Evolutionary conservation across 306 rosid species (phyloP), one percentile per base, ranked within the genome.

Genomic region (Cicer bijugum): DNA sequence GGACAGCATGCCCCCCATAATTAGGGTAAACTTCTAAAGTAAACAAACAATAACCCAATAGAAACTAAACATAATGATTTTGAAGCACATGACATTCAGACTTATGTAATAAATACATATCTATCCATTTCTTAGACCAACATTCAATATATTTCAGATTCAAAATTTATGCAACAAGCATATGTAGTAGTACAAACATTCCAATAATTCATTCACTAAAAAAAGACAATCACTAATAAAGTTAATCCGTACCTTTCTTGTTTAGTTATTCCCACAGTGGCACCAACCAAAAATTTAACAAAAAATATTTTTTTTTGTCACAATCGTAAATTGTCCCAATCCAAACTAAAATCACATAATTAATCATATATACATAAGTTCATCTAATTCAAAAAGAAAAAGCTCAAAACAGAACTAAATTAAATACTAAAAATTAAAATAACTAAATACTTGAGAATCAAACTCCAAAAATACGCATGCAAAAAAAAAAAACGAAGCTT

Each of bases 311-410:
- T 28, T 28, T 42, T 45, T 73, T 45, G 23, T 50, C 55, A 12
- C 5, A 51, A 76, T 42, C 14, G 5, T 14, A 82, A 47, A 57
- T 8, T 50, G 57, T 9, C 15, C 16, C 8, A 59, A 69, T 35
- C 46, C 63, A 67, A 66, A 61, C 52, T 12, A 69, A 74, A 37
- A 43, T 71, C 82, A 73, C 75, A 84, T 9, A 53, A 76, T 67
- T 12, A 71, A 58, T 9, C 60, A 16, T 10, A 71, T 51, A 23
- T 8, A 28, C 4, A 16, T 23, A 6, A 52, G 6, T 38, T 67
- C n/a, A 74, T 37, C 67, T 37, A 19, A 45, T 43, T 42, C 61
- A 10, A 4, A 48, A 48, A n/a, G 72, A 59, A 76, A 77, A 3
- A 70, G 9, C 17, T 15, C 8, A 38, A 38, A 64, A 75, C 19